Percentiles rank a stretch among this genome's conserved stretches.
phyloP scores from a whole-genome alignment of 2,329 filamentous ascomycete genomes.

The Dothideomycetes sp. region DNA sequence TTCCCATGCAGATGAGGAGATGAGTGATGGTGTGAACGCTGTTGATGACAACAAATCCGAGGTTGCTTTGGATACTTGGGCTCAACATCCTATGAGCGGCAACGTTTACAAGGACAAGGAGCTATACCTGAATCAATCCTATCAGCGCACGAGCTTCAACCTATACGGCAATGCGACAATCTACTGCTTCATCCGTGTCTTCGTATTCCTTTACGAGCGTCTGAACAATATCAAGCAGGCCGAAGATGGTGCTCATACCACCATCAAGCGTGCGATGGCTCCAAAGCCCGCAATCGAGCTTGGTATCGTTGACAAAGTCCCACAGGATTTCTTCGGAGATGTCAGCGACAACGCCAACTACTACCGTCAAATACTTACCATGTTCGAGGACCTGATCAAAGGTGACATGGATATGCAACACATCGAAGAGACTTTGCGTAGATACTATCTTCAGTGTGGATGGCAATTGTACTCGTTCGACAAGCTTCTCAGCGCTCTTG shows the following conservation, averaged over 20 bases:
- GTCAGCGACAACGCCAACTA: conserved; percentile 58
- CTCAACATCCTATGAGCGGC: conserved; percentile 45
- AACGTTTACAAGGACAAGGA: conserved; percentile 52
- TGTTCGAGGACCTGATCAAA: conserved; percentile 79
- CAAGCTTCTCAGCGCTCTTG: conserved; percentile 73
- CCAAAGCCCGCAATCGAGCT: conserved; percentile 76
- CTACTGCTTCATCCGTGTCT: conserved; percentile 89
- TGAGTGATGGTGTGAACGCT: conserved; percentile 36
- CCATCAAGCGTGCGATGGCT: conserved; percentile 63
- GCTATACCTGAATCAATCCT: conserved; percentile 69
- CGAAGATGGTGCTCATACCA: conserved; percentile 61
- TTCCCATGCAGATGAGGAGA: conserved; percentile 71
- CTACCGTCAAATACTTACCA: conserved; percentile 74
- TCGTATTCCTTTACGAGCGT: conserved; percentile 81
- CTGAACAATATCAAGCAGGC: conserved; percentile 75
- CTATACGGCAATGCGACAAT: conserved; percentile 87
- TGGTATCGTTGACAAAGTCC: conserved; percentile 70
- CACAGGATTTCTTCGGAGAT: conserved; percentile 63
- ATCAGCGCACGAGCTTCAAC: conserved; percentile 72
- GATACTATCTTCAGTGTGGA: conserved; percentile 82
- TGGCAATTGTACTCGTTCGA: conserved; percentile 93
- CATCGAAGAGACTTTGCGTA: conserved; percentile 82
- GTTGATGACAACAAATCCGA: conserved; percentile 16
- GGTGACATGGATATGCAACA: conserved; percentile 67
- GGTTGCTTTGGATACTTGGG: conserved; percentile 56